Conservation (phyloP, 371 early-diverging fungal species). For the Saksenaea vasiformis region DNA sequence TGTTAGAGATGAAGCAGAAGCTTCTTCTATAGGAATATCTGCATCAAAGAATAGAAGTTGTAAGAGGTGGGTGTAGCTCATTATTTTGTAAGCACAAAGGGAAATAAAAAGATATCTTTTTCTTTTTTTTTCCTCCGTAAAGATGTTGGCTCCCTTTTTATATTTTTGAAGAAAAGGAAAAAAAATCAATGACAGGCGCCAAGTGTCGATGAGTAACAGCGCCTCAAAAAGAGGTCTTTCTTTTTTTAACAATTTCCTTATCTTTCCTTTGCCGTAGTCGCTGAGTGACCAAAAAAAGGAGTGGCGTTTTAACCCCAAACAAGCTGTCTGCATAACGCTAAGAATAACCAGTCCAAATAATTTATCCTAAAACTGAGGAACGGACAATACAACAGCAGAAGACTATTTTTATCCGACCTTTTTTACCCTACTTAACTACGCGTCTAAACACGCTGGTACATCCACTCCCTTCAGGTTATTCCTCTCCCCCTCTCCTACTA, state of each 20-base stretch:
- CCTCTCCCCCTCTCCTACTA: not conserved
- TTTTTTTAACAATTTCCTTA: too few species aligned
- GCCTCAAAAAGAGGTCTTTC: too few species aligned
- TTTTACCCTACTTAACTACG: not conserved
- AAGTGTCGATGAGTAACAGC: too few species aligned
- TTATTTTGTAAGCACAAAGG: not conserved
- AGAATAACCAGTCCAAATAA: too few species aligned
- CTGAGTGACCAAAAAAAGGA: too few species aligned
- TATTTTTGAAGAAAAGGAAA: too few species aligned
- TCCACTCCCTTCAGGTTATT: not conserved
- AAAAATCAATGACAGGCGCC: too few species aligned
- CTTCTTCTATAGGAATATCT: not conserved
- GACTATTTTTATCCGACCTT: not conserved
- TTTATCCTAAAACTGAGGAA: too few species aligned
- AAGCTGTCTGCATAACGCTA: too few species aligned
- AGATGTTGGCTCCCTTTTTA: not conserved
- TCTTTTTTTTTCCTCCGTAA: not conserved
- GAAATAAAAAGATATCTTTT: not conserved
- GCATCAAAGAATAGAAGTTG: not conserved
- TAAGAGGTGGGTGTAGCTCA: not conserved
- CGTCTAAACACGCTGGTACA: not conserved
- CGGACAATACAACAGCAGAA: not conserved
- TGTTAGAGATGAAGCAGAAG: not conserved
- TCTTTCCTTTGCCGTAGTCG: too few species aligned
- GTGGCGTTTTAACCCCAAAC: too few species aligned